These are phyloP conservation scores for Xylaria sp. DNA, from an alignment of 2,329 filamentous ascomycete species.

Conservation along the genomic window DNA sequence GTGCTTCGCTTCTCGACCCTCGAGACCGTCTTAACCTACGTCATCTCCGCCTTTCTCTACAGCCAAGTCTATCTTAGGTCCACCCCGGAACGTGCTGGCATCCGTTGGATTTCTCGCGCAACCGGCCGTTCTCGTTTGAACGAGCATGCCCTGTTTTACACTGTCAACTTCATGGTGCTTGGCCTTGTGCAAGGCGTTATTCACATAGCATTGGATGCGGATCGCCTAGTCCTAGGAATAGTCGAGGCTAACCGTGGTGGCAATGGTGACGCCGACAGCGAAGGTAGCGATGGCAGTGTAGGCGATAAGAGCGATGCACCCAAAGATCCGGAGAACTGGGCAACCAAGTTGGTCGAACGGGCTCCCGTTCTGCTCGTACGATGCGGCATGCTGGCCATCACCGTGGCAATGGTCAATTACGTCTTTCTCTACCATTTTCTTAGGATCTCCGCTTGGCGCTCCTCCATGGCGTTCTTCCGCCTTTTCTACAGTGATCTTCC, in stretches of 20 bases:
- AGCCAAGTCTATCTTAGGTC: constrained; percentile 84
- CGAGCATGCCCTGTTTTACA: constrained; percentile 85
- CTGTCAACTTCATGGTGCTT: constrained; percentile 74
- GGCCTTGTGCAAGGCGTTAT: constrained; percentile 74
- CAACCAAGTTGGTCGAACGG: constrained; percentile 56
- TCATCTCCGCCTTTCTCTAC: constrained; percentile 81
- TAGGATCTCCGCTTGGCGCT: constrained; percentile 73
- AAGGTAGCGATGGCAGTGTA: constrained; percentile 34
- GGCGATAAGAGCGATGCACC: not conserved
- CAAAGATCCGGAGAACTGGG: constrained; percentile 34
- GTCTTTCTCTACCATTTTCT: constrained; percentile 72
- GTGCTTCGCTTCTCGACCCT: constrained; percentile 69
- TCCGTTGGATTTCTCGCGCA: constrained; percentile 79
- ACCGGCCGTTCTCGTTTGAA: constrained; percentile 79
- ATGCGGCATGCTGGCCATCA: constrained; percentile 50
- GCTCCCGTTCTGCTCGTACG: constrained; percentile 49
- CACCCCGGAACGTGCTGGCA: constrained; percentile 65
- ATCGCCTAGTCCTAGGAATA: constrained; percentile 67
- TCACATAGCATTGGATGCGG: constrained; percentile 80
- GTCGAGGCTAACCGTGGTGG: constrained; percentile 46
- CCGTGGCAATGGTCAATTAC: constrained; percentile 56
- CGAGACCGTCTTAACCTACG: constrained; percentile 80
- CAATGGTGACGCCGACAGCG: not conserved
- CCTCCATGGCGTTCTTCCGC: constrained; percentile 76
- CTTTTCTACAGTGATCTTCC: constrained; percentile 78